A percentile compares a stretch with the other conserved stretches of the same genome.
Conservation (phyloP, 768 basidiomycete species). For the Pleurotus tuoliensis region DNA sequence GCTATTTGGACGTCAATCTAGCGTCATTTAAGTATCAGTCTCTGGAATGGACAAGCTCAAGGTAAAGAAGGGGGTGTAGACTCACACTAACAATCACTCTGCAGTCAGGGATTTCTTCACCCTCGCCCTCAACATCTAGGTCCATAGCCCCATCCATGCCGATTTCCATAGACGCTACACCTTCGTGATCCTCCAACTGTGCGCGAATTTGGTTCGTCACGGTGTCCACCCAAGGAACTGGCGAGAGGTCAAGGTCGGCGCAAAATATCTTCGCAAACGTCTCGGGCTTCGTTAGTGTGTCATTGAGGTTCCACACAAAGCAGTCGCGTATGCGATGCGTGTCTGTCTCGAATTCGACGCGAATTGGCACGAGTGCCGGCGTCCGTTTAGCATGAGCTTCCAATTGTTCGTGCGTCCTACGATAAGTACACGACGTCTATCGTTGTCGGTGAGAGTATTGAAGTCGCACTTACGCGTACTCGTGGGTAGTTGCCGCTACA, state of each 20-base stretch:
- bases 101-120: constrained; percentile 69
- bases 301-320: constrained; percentile 94
- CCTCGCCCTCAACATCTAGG: constrained; percentile 35
- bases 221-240: constrained; percentile 63
- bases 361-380: constrained; percentile 77
- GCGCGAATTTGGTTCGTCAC: constrained; percentile 85
- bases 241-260: constrained; percentile 78
- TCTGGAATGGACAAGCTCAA: neutral
- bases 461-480: constrained; percentile 61
- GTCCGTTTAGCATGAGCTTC: constrained; percentile 54
- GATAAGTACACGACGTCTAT: too few relatives aligned
- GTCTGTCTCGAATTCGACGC: constrained; percentile 92
- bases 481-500: constrained; percentile 59
- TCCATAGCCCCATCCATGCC: constrained; percentile 55
- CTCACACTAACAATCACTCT: constrained; percentile 77
- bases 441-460: neutral
- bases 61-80: constrained; percentile 8
- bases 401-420: constrained; percentile 63
- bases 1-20: constrained; percentile 98
- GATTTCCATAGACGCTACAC: constrained; percentile 74
- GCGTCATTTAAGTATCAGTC: neutral
- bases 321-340: constrained; percentile 90
- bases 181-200: constrained; percentile 88
- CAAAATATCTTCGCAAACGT: constrained; percentile 86
- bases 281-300: constrained; percentile 80